Base-by-base conservation (phyloP, 164 flowering plant genomes). In the Aristolochia fimbriata region DNA sequence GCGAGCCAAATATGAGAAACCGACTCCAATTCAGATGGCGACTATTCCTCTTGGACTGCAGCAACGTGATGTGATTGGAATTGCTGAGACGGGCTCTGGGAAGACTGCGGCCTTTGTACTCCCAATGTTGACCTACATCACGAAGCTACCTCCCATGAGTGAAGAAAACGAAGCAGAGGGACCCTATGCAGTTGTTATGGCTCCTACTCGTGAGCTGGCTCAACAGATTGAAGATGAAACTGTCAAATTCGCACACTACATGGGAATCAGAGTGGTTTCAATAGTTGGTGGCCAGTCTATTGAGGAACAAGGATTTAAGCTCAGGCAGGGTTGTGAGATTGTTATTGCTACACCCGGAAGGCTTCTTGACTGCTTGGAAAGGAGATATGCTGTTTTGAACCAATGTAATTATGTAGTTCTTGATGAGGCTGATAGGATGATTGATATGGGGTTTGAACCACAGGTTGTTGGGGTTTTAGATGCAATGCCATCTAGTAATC, bases 381-480 rank as follows among this genome's bases (percentile, higher is more conserved):
- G 93, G 69, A 75, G 91, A 1, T 84, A 83, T 71, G 86, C 80
- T 59, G 96, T 87, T 27, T 62, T 91, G 65, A 84, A 87, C 59
- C 93, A 84, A 70, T 86, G 96, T 57, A 84, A 88, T 50, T 85
- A 87, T 76, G 97, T 90, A 50, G 95, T 90, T 64, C 89, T 90
- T 65, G 95, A 90, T 68, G 97, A 90, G 74, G 97, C 95, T 58
- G 97, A 90, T 71, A 59, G 95, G 19, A 90, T 85, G 95, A 87
- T 90, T n/a, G 93, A 91, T 58, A 90, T 87, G 97, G 95, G 95
- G 62, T 90, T 90, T 47, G 92, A 87, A 77, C 92, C 92, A 0
- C 96, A 91, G 58, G 97, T 91, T 43, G 77, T 83, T 55, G 93
- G 91, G 15, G 94, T 91, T 1, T 61, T 91, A 62, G 97, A 88